Base-by-base conservation (phyloP, 306 rosid genomes). In the Heteromeles arbutifolia region DNA sequence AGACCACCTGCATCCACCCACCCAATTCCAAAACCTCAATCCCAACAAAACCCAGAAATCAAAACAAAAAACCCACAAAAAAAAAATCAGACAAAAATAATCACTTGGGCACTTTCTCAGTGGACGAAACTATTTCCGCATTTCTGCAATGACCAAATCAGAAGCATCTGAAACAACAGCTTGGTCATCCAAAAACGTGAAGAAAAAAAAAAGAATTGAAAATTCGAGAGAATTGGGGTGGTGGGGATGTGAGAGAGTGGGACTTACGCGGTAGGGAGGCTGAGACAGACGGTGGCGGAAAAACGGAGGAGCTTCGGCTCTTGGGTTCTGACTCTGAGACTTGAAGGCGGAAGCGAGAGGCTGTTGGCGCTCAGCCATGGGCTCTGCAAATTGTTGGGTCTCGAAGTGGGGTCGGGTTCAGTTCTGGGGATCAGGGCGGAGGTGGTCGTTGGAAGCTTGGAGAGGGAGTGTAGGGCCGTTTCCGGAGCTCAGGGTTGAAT, bases 231-330 rank as follows among this genome's bases (percentile, higher is more conserved):
- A 52, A 53, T 14, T n/a, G 22, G 53, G 62, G 59, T 14, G 8
- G 14, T 12, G 41, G 65, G 10, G 22, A 52, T 11, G 34, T 6
- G 63, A 58, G 79, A 82, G 78, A 77, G 63, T 59, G 66, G 65
- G 48, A 65, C 86, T 86, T 86, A 93, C 96, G 88, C 85, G 3
- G 85, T 90, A 28, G 96, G 95, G 72, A 93, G 95, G 85, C 91
- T 86, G 69, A 78, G 52, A 62, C 91, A 79, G 75, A 84, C 83
- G 37, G 82, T 74, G 82, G 90, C 81, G 4, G 84, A 70, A 53
- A 81, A 26, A 31, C 84, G 82, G 2, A 78, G 93, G 82, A 67
- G 81, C 22, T 69, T 86, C 58, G 73, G 81, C 75, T 61, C 57
- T 17, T 68, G 82, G n/a, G 74, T 61, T 59, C 73, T 72, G 78